Conservation (phyloP, 257 asterid genomes). For the Cruciata laevipes region DNA sequence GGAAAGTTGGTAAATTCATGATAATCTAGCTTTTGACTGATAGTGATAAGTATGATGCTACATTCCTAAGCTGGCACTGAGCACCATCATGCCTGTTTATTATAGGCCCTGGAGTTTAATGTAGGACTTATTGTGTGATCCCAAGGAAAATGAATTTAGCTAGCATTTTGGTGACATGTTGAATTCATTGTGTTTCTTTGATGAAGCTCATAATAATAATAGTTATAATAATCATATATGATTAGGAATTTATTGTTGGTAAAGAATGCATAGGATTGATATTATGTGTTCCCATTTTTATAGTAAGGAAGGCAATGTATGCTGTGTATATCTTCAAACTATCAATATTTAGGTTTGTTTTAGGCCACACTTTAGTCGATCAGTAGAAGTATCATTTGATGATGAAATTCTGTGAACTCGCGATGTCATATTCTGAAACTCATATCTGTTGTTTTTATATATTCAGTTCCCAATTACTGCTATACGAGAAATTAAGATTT, state of each 20-base stretch:
- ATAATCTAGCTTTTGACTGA: background rate
- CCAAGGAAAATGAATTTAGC: background rate
- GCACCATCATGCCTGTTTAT: background rate
- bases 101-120: background rate
- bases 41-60: background rate
- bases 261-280: background rate
- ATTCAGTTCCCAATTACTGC: conserved; percentile 89
- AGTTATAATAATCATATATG: too few relatives aligned
- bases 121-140: background rate
- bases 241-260: background rate
- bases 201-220: background rate
- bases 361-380: background rate
- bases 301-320: background rate
- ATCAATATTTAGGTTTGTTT: background rate
- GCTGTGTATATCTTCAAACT: background rate
- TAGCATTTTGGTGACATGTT: background rate
- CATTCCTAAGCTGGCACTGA: background rate
- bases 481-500: conserved; percentile 77
- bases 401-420: background rate
- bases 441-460: background rate
- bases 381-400: conserved; percentile 1
- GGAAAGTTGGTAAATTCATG: background rate
- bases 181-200: background rate
- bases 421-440: background rate
- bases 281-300: background rate